Evolutionary conservation across 257 asterid species (phyloP), one percentile per base, ranked within the genome.

Genomic region (Solanum etuberosum): DNA sequence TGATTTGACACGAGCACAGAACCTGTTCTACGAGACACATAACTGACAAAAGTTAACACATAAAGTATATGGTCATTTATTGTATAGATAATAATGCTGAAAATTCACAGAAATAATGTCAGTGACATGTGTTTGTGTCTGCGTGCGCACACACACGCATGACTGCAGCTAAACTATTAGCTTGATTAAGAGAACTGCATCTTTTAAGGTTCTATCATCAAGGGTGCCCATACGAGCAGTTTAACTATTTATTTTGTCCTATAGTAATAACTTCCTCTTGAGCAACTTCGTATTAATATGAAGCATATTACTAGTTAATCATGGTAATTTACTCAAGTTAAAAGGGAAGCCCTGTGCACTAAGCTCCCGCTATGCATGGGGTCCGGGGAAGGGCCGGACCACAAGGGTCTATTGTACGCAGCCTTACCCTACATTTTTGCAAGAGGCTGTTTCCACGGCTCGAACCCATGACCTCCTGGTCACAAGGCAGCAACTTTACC

Each of bases 401-500:
- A 63, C 4, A 63, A n/a, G 32, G 0, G 71, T 63, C n/a, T 2
- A 0, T 59, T 59, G 67, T 59, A 59, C 27, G 6, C 18, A n/a
- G 4, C 6, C 70, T n/a, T n/a, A 63, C 16, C 15, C 70, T n/a
- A 63, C 71, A 63, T 63, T 63, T 63, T 11, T 63, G 31, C 8
- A 63, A 63, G 32, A n/a, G 32, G 0, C 1, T 63, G 32, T 10
- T 61, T 63, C 71, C 31, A 63, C 0, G 16, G 16, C 71, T 63
- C 31, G 71, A 63, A 63, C 18, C 71, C 32, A 6, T n/a, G 16
- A 63, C 71, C 32, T 63, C 71, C 71, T 63, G 0, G 18, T 63
- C 71, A 63, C 0, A 63, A n/a, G 32, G 16, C 2, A 63, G 7
- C 31, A 0, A n/a, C 3, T 63, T n/a, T 0, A 63, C 0, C 18